Conservation (phyloP, 73 alveolate genomes). For the Paramecium tetraurelia region DNA sequence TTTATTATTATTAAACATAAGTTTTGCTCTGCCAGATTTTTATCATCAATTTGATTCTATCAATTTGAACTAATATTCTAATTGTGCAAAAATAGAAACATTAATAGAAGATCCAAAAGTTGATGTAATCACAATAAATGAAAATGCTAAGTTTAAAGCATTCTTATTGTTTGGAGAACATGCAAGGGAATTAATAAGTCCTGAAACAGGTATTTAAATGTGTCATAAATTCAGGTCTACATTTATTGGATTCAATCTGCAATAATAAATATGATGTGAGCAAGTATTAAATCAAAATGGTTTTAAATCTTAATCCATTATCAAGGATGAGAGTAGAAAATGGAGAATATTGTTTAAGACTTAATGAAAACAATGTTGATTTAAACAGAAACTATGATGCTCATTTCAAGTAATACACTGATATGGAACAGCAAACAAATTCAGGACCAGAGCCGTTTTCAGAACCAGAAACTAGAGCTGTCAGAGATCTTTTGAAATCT, state of each 20-base stretch:
- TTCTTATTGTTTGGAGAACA: conserved; percentile 76
- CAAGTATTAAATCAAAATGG: neutral
- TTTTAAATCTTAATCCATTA: conserved; percentile 71
- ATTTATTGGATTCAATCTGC: neutral
- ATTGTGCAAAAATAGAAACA: neutral
- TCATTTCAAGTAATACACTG: conserved; percentile 57
- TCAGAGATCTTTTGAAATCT: conserved; percentile 38
- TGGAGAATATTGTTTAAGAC: conserved; percentile 74
- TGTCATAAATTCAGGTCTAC: neutral
- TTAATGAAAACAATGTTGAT: conserved; percentile 70
- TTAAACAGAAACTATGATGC: conserved; percentile 73
- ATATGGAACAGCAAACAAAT: conserved; percentile 20
- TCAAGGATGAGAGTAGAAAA: conserved; percentile 69
- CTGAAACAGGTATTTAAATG: conserved; percentile 70
- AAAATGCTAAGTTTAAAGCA: conserved; percentile 31
- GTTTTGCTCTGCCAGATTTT: conserved; percentile 8
- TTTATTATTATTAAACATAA: neutral
- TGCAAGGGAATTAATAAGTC: conserved; percentile 73
- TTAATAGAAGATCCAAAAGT: neutral
- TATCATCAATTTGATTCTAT: neutral
- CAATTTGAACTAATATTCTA: neutral
- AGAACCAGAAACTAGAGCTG: conserved; percentile 68
- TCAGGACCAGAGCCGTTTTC: conserved; percentile 71
- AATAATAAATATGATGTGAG: conserved; percentile 13
- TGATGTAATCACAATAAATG: neutral